Conservation (phyloP, 768 basidiomycete species). For the Termitomyces sp. region DNA sequence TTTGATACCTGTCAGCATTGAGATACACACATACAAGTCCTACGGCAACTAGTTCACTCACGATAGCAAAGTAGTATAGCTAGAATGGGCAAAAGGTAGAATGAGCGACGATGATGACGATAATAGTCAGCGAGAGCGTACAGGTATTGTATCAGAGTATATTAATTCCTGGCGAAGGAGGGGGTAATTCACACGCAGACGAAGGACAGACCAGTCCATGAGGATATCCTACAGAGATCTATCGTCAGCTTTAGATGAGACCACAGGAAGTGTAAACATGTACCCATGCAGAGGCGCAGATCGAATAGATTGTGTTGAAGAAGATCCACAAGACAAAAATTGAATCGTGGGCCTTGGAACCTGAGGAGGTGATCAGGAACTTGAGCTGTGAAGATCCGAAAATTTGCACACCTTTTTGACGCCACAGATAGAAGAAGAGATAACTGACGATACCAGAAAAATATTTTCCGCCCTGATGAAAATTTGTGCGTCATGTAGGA, state of each 20-base stretch:
- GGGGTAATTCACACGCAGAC: conserved; percentile 46
- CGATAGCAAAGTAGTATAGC: conserved; percentile 79
- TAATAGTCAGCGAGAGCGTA: conserved; percentile 26
- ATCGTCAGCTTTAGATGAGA: background rate
- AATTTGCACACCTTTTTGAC: conserved; percentile 45
- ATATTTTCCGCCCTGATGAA: conserved; percentile 31
- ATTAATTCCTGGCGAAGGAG: conserved; percentile 73
- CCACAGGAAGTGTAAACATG: conserved; percentile 15
- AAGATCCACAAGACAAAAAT: conserved; percentile 69
- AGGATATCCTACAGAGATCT: conserved; percentile 56
- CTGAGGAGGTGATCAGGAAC: conserved; percentile 12
- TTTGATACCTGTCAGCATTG: conserved; percentile 55
- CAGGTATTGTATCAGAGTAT: conserved; percentile 59
- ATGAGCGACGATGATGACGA: background rate
- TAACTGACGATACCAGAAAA: conserved; percentile 57
- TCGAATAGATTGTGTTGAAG: conserved; percentile 53
- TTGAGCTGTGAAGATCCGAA: background rate
- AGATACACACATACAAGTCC: background rate
- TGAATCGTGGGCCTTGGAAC: conserved; percentile 26
- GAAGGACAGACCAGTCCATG: conserved; percentile 90
- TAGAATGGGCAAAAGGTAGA: conserved; percentile 19
- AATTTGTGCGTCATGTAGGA: conserved; percentile 1
- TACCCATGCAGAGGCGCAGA: conserved; percentile 81
- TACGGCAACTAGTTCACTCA: conserved; percentile 25
- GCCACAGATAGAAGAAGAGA: conserved; percentile 75